Base-by-base conservation (phyloP, 2,329 filamentous ascomycete genomes). In the Penicillium sp. region DNA sequence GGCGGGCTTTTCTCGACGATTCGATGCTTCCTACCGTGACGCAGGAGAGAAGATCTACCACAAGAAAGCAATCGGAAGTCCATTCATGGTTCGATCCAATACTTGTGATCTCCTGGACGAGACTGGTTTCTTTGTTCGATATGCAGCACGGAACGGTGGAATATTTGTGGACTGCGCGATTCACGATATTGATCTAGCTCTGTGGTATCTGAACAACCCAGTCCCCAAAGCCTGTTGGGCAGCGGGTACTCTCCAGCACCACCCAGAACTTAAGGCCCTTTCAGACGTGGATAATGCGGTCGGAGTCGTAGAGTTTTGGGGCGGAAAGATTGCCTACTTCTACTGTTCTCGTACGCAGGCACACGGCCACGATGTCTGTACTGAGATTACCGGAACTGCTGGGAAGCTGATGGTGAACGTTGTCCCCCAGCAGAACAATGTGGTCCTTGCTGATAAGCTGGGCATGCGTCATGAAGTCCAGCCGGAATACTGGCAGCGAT, bases 281-380 rank as follows among this genome's bases (percentile, higher is more conserved):
- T 68, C 73, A 29, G 78, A 80, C 56, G 73, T 71, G 22, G 78
- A 80, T 61, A 80, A 79, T 53, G 76, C 70, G 5, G 69, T 80
- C 5, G 78, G 74, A 3, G 68, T 77, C 14, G 74, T 80, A 48
- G 77, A 80, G 59, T 80, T 75, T 60, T 75, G 70, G 68, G 73
- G 70, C 43, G 77, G 77, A 9, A 74, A 74, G 57, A 77, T 80
- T 35, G 77, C 77, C 1, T 73, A 77, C 59, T 78, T 75, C 62
- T 79, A 79, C 62, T 73, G 72, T 53, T 76, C 73, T 2, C 72
- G 79, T 31, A 80, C 74, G 55, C 72, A 71, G 61, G 69, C 73
- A 0, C 73, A 77, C 46, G 78, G 77, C 1, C 75, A 80, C 46
- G 76, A 80, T 58, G 75, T 74, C 35, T 63, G 68, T 2, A 79